Base-by-base conservation (phyloP, 2,329 filamentous ascomycete species). In the Monosporascus sp. region DNA sequence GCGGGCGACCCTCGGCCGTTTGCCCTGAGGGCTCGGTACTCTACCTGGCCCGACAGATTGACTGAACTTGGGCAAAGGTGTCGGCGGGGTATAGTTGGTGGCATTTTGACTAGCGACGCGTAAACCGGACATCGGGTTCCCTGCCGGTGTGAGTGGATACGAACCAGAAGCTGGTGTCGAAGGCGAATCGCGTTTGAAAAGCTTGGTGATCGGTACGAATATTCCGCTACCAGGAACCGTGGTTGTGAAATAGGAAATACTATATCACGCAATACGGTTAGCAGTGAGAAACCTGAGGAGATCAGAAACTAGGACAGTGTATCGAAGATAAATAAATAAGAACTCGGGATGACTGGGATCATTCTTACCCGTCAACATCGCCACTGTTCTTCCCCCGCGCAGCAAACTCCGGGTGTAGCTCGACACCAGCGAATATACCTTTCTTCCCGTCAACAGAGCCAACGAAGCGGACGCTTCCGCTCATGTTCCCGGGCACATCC, bases 401-500 rank as follows among this genome's bases (percentile, higher is more conserved):
- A 36, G 91, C 89, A 74, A 87, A 95, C 61, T 96, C 89, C 50
- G 82, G 77, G 64, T 87, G 84, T 58, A 99, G 78, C 72, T 99
- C 94, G 37, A 99, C 89, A 46, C 94, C 94, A 35, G 90, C 91
- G 76, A 99, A 99, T 20, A 83, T 82, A 49, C 94, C 94, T 62
- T 88, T 90, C 76, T 96, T 97, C 58, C 92, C 92, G 62, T 86
- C 83, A 41, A 99, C 93, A 39, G 78, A 77, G 45, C 94, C 94
- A 57, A 97, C 77, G 67, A 96, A 99, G 68, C 89, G 93, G 60
- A 97, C 86, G 2, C 84, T 88, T 48, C 94, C 94, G 60, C 87
- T 78, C 91, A 99, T 96, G 69, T 87, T 90, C 43, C 94, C 94
- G 2, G 93, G 92, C 47, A 97, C 93, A 62, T 97, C 92, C 57